Base-by-base conservation (phyloP, 495 filamentous ascomycete genomes). In the Pseudoneurospora amorphoporcata region DNA sequence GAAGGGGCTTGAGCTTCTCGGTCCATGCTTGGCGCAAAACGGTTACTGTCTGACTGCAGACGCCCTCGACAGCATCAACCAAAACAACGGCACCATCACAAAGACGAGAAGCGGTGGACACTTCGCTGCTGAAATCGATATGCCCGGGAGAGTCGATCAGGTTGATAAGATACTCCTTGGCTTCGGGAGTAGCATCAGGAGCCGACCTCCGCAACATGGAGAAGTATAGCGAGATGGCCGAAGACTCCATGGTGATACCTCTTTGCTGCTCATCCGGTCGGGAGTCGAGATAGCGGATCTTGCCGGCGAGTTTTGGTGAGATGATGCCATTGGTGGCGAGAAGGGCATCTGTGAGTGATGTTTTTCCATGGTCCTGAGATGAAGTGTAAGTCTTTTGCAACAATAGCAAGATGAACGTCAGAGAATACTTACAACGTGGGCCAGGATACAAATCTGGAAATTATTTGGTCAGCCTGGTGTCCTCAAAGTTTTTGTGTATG, bases 291-390 rank as follows among this genome's bases (percentile, higher is more conserved):
- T 97, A 99, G 76, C 95, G 92, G 81, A 98, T 97, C 84, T 98
- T 97, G 79, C 95, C 95, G 74, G 95, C 95, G 74, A 99, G 84
- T 79, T 98, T 98, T 47, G 94, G 92, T 14, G 96, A 98, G 77
- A 99, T 98, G 83, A 99, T 98, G 85, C 95, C 95, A 88, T 99
- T 99, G 75, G 96, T 98, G 81, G 96, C 94, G 75, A 99, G 93
- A 68, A 99, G 90, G 72, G 92, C 93, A 79, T 99, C 95, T 61
- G 94, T 96, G 74, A 99, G 90, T 29, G 96, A 98, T 7, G 95
- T 99, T 83, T 99, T 99, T 76, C 95, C 95, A 86, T 99, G 95
- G 79, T 99, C 95, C 89, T 91, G 69, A 39, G 19, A 47, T 16
- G 12, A 43, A 77, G 71, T 68, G 70, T 68, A 42, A 73, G 69